Evolutionary conservation across 495 filamentous ascomycete species (phyloP), one percentile per base, ranked within the genome.

Genomic region (Aspergillus taichungensis): DNA sequence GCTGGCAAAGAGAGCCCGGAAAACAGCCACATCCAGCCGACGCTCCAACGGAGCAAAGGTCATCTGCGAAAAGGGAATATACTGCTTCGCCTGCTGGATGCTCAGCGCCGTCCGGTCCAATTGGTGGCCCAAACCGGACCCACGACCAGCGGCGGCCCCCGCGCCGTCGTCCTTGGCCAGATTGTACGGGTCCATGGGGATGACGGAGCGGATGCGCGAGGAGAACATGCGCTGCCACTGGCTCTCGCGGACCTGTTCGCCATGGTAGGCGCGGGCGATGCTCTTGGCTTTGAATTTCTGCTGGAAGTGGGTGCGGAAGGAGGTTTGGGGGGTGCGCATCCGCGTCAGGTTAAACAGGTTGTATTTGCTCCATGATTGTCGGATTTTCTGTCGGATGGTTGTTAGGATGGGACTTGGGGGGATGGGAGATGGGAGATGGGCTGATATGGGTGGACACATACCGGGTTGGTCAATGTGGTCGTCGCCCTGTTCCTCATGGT

Each of bases 341-440:
- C 73, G 73, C 27, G 66, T 57, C 49, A 98, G 67, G 71, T 95
- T 96, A 76, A 85, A 98, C 50, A 98, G 74, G 57, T 94, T 95
- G 74, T 88, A 90, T 68, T 94, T 95, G 70, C 87, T 94, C 94
- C 90, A 96, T 76, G 87, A 89, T 76, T 91, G 87, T 49, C 92
- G 84, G 64, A 96, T 58, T 84, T 87, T 92, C 92, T 96, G n/a
- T n/a, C n/a, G n/a, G n/a, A n/a, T n/a, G n/a, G n/a, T n/a, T n/a
- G n/a, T n/a, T 45, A 12, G 40, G 4, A 12, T 33, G 36, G 56
- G 54, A 55, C 55, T 48, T 44, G 28, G 8, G n/a, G n/a, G n/a
- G n/a, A n/a, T 6, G 24, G 42, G 11, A 30, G 34, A 53, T 45
- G 38, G 35, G 27, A 11, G 34, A 28, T 18, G 42, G 24, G 14